phyloP scores from a whole-genome alignment of 1,139 yeast species.

The Hanseniaspora uvarum region DNA sequence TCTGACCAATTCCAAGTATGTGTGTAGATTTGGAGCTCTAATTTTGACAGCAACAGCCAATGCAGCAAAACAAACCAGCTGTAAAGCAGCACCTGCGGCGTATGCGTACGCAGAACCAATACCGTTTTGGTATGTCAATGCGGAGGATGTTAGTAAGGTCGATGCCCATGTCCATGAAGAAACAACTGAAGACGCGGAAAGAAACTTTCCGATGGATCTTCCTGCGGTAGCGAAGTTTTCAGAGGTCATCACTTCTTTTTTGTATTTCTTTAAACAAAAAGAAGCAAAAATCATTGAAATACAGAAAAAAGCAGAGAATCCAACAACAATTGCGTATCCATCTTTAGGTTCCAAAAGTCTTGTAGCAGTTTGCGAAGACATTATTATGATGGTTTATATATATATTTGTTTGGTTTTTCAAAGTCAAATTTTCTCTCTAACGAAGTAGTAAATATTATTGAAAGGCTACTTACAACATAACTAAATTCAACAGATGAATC shows the following conservation, averaged over 20 bases:
- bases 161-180: constrained; percentile 96
- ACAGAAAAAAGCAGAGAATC: constrained; percentile 75
- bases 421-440: too few species aligned
- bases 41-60: constrained; percentile 65
- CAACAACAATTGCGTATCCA: constrained; percentile 90
- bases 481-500: too few species aligned
- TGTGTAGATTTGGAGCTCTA: constrained; percentile 67
- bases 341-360: constrained; percentile 31
- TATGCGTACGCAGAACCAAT: constrained; percentile 65
- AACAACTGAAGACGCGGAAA: constrained; percentile 78
- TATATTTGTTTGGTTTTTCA: background rate
- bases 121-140: constrained; percentile 73
- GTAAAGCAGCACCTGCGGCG: constrained; percentile 65
- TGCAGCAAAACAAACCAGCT: constrained; percentile 60
- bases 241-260: constrained; percentile 71
- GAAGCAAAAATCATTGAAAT: constrained; percentile 70
- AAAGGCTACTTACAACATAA: too few species aligned
- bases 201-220: constrained; percentile 67
- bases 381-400: background rate
- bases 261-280: constrained; percentile 58
- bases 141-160: constrained; percentile 61
- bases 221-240: constrained; percentile 88
- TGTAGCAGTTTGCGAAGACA: constrained; percentile 13
- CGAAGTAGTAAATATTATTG: too few species aligned
- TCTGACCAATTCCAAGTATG: constrained; percentile 59